Conservation (phyloP, 345 rosid genomes). For the Euphorbia pulcherrima region DNA sequence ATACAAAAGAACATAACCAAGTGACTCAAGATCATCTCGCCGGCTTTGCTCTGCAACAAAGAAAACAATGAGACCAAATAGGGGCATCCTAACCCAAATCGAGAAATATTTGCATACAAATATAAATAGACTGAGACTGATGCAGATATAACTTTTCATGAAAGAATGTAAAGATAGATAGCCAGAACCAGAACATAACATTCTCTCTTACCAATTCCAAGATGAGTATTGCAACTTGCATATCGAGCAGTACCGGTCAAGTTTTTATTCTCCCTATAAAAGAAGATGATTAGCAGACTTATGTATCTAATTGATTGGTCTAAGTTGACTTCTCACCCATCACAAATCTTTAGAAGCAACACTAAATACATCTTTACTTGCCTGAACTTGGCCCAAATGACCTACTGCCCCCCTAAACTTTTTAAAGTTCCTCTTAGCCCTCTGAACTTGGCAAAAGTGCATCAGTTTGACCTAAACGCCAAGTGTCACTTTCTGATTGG, state of each 20-base stretch:
- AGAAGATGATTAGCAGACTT: not conserved
- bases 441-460: too few species aligned
- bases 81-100: not conserved
- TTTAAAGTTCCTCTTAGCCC: too few species aligned
- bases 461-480: too few species aligned
- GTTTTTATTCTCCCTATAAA: slow-evolving; percentile 82
- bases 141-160: too few species aligned
- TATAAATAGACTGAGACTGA: not conserved
- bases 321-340: not conserved
- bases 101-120: not conserved
- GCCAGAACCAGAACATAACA: not conserved
- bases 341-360: not conserved
- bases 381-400: too few species aligned
- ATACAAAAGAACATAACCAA: slow-evolving; percentile 49
- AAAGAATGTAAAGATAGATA: not conserved
- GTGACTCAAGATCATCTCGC: slow-evolving; percentile 56
- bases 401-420: too few species aligned
- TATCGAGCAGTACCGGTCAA: slow-evolving; percentile 95
- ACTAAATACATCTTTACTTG: too few species aligned
- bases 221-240: slow-evolving; percentile 98
- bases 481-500: too few species aligned
- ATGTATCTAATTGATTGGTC: not conserved
- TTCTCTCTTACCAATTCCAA: slow-evolving; percentile 74
- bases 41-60: slow-evolving; percentile 51
- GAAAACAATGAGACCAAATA: slow-evolving; percentile 13